Evolutionary conservation across 2,329 filamentous ascomycete genomes (phyloP).

Genomic region (Ophidiomyces ophidiicola): DNA sequence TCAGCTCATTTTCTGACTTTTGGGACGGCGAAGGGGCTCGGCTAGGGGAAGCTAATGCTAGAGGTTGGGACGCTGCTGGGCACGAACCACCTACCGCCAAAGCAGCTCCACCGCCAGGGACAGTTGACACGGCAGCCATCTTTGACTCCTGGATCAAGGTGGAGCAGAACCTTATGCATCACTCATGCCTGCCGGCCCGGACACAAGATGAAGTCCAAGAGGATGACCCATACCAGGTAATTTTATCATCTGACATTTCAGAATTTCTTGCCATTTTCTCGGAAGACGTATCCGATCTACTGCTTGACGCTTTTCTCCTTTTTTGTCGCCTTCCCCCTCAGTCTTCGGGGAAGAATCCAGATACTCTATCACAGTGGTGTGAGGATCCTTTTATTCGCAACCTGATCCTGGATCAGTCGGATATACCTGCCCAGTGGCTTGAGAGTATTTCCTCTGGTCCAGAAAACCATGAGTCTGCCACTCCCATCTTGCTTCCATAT

Average conservation of each 20-base stretch:
- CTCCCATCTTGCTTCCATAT: constrained; percentile 27
- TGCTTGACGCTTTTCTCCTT: constrained; percentile 59
- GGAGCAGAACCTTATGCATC: constrained; percentile 42
- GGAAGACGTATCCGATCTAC: constrained; percentile 24
- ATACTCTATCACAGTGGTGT: constrained; percentile 29
- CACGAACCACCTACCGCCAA: constrained; percentile 26
- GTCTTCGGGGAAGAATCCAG: constrained; percentile 18
- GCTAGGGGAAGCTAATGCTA: constrained; percentile 59
- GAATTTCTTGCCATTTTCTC: constrained; percentile 41
- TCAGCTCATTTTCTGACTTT: constrained; percentile 52
- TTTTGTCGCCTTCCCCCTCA: constrained; percentile 54
- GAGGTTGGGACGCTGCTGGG: constrained; percentile 49
- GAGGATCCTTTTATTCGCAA: constrained; percentile 45
- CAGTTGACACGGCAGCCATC: constrained; percentile 21
- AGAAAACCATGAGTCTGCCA: constrained; percentile 11
- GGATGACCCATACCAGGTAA: constrained; percentile 70
- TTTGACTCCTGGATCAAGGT: constrained; percentile 37
- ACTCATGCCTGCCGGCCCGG: constrained; percentile 53
- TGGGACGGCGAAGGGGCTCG: constrained; percentile 78
- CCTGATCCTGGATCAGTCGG: constrained; percentile 25
- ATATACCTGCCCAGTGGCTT: constrained; percentile 21
- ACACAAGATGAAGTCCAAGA: constrained; percentile 62
- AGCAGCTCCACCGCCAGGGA: constrained; percentile 17
- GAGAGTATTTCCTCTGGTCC: constrained; percentile 7
- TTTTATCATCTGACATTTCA: constrained; percentile 66